Evolutionary conservation across 495 filamentous ascomycete genomes (phyloP), one percentile per base, ranked within the genome.

Genomic region (Penicillium antarcticum): DNA sequence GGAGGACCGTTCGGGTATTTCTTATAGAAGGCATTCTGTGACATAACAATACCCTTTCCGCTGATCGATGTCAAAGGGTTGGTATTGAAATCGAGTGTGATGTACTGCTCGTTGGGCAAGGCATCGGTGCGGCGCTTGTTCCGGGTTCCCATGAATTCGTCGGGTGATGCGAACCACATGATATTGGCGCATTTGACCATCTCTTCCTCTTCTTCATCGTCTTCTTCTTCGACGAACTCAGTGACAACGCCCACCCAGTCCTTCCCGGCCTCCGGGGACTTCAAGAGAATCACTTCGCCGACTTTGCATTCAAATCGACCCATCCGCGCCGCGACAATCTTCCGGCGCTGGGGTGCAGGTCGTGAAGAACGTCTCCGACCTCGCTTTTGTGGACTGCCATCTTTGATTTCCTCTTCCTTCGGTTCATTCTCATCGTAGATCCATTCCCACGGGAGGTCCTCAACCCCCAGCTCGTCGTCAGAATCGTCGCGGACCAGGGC

Each of bases 391-490:
- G 55, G 48, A n/a, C 44, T 63, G 5, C 56, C 63, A 13, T 53
- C 56, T n/a, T 35, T 58, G 6, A 56, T 48, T 8, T 61, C 55
- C 1, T 61, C 45, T 2, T 66, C 53, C 5, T 57, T 44, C 5
- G 68, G 60, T 14, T 64, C 48, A 21, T 68, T 58, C 3, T 69
- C 54, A 24, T 75, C 75, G 69, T 94, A 94, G 24, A 97, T 84
- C 92, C 92, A 98, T 64, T 95, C 84, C 94, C 94, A 98, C 1
- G 91, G 89, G 36, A 78, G 74, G 66, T 96, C 90, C 46, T 94
- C 90, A 14, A 82, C 72, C 16, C 90, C 91, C 9, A 95, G 77
- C 63, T 96, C 92, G 57, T 96, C 91, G 72, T 97, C 92, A 11
- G 90, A 95, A 63, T 95, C 90, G 48, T 95, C 91, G 51, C 89